phyloP scores from a whole-genome alignment of 1,139 yeast species.

The Blastobotrys serpentis region DNA sequence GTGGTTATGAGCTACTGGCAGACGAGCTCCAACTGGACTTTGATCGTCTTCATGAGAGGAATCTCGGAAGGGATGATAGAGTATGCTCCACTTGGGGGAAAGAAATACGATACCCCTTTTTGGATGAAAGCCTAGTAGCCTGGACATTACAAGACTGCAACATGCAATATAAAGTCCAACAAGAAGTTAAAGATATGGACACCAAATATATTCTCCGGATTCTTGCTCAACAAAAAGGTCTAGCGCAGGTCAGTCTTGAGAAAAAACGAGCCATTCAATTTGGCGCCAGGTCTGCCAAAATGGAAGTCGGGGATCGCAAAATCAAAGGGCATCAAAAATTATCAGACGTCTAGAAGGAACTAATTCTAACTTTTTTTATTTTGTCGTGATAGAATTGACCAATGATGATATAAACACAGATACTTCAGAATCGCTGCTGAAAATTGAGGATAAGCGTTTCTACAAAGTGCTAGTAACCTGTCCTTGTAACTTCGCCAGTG shows the following conservation, averaged over 20 bases:
- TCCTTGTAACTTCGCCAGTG: not conserved
- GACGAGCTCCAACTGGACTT: slow-evolving; percentile 69
- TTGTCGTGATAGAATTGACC: not conserved
- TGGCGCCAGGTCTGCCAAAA: slow-evolving; percentile 92
- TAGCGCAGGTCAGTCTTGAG: slow-evolving; percentile 63
- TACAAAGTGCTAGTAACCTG: slow-evolving; percentile 11
- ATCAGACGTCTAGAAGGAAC: not conserved
- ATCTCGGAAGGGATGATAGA: slow-evolving; percentile 87
- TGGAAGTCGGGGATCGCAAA: slow-evolving; percentile 71
- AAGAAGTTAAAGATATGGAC: slow-evolving; percentile 35
- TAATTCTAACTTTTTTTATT: not conserved
- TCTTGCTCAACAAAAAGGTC: slow-evolving; percentile 51
- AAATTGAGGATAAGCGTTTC: slow-evolving; percentile 11
- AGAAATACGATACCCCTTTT: slow-evolving; percentile 85
- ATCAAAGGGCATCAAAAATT: slow-evolving; percentile 60
- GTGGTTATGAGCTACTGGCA: slow-evolving; percentile 41
- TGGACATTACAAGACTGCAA: slow-evolving; percentile 43
- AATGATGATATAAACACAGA: slow-evolving; percentile 23
- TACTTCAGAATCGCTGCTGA: slow-evolving; percentile 17
- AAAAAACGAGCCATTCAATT: slow-evolving; percentile 95
- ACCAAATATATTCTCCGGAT: slow-evolving; percentile 66
- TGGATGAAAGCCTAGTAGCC: slow-evolving; percentile 61
- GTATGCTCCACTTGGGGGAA: slow-evolving; percentile 85
- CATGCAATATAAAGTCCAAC: slow-evolving; percentile 39
- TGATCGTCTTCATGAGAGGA: slow-evolving; percentile 68